These are phyloP conservation scores for Aspergillus sclerotialis DNA, from an alignment of 2,329 filamentous ascomycete genomes.

Conservation along the genomic window DNA sequence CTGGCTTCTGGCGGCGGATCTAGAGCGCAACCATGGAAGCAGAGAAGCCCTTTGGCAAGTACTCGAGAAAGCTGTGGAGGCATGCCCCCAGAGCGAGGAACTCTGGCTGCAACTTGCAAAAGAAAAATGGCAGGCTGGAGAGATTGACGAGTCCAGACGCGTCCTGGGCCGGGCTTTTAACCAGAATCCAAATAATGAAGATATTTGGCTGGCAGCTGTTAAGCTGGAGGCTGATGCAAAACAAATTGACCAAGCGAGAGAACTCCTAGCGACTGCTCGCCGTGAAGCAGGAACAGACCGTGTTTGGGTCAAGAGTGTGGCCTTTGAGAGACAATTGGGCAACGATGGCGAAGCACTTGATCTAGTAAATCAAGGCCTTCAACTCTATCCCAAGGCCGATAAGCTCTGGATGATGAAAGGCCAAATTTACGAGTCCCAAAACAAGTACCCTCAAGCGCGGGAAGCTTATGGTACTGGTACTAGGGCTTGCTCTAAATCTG, in stretches of 20 bases:
- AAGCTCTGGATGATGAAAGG: constrained; percentile 99
- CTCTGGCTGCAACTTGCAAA: constrained; percentile 95
- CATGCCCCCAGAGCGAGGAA: constrained; percentile 82
- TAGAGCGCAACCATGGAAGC: constrained; percentile 83
- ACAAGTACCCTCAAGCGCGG: constrained; percentile 73
- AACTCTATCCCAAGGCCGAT: constrained; percentile 73
- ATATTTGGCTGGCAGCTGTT: constrained; percentile 95
- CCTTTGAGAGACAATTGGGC: constrained; percentile 80
- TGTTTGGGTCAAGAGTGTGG: constrained; percentile 94
- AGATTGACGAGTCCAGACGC: constrained; percentile 76
- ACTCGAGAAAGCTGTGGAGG: constrained; percentile 87
- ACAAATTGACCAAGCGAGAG: constrained; percentile 72
- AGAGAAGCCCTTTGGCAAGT: constrained; percentile 77
- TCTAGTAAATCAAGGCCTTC: constrained; percentile 77
- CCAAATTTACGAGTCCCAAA: constrained; percentile 84
- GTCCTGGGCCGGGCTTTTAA: constrained; percentile 88
- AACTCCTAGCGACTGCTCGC: constrained; percentile 73
- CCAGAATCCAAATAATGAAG: constrained; percentile 92
- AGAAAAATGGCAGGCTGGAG: constrained; percentile 85
- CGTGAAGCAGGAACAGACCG: constrained; percentile 88
- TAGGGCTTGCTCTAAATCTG: constrained; percentile 74
- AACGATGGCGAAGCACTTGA: constrained; percentile 76
- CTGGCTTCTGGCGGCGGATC: constrained; percentile 83
- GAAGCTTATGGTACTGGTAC: constrained; percentile 87
- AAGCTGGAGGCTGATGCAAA: constrained; percentile 90